These are phyloP conservation scores for Globisporangium nunn DNA, from an alignment of 352 stramenopile genomes.

Conservation along the genomic window DNA sequence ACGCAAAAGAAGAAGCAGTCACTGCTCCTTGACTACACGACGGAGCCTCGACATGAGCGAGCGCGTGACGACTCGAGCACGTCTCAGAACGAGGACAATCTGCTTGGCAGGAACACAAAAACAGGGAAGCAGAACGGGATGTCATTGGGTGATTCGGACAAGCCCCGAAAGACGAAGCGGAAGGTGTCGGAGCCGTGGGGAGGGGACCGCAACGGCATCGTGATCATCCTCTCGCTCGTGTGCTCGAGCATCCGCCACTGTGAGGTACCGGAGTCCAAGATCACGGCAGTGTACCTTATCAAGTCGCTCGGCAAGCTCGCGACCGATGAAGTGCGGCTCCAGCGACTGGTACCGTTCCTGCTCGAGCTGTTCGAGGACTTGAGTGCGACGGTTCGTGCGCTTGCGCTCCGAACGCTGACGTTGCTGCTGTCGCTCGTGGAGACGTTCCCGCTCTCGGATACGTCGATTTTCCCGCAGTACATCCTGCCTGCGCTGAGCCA, in stretches of 20 bases:
- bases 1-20: slow-evolving; percentile 75
- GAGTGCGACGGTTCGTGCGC: slow-evolving; percentile 84
- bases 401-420: slow-evolving; percentile 87
- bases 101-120: not conserved
- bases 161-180: slow-evolving; percentile 7
- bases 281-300: slow-evolving; percentile 91
- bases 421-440: slow-evolving; percentile 88
- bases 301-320: slow-evolving; percentile 84
- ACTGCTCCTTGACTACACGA: slow-evolving; percentile 48
- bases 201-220: slow-evolving; percentile 72
- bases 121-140: not conserved
- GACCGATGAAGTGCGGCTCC: slow-evolving; percentile 91
- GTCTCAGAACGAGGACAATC: slow-evolving; percentile 2
- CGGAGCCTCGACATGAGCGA: slow-evolving; percentile 22
- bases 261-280: slow-evolving; percentile 79
- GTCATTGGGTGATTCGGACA: slow-evolving; percentile 9
- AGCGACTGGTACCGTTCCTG: slow-evolving; percentile 92
- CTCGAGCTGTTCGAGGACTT: slow-evolving; percentile 92
- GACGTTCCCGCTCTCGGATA: slow-evolving; percentile 91
- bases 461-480: slow-evolving; percentile 95
- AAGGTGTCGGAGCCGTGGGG: slow-evolving; percentile 18
- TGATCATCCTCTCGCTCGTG: slow-evolving; percentile 82
- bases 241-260: slow-evolving; percentile 81
- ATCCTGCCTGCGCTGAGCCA: slow-evolving; percentile 90
- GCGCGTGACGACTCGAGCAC: not conserved